A percentile compares a stretch with the other conserved stretches of the same genome.
phyloP scores from a whole-genome alignment of 1,284 basidiomycete species.

The Moesziomyces sp. region DNA sequence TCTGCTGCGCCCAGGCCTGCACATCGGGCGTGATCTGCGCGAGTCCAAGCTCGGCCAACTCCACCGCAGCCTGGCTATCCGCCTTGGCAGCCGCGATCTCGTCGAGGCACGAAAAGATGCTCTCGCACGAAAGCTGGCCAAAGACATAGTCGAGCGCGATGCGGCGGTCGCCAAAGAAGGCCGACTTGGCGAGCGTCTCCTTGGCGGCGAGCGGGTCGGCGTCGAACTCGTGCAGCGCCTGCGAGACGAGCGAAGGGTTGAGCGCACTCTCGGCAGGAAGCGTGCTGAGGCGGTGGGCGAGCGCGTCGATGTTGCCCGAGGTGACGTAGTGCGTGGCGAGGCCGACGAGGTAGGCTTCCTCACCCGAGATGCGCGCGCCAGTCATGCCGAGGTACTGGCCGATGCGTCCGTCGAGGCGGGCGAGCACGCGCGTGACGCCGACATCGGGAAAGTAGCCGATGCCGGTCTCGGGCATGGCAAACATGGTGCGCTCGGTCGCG shows the following conservation, averaged over 20 bases:
- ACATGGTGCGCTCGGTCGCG: slow-evolving; percentile 87
- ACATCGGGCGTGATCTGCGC: slow-evolving; percentile 33
- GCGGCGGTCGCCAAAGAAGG: slow-evolving; percentile 58
- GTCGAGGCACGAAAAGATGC: slow-evolving; percentile 51
- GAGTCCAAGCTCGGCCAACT: slow-evolving; percentile 44
- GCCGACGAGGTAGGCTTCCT: slow-evolving; percentile 62
- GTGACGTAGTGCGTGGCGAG: slow-evolving; percentile 64
- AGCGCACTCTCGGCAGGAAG: slow-evolving; percentile 48
- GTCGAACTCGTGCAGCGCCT: slow-evolving; percentile 54
- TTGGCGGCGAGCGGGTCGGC: slow-evolving; percentile 49
- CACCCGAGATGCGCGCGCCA: slow-evolving; percentile 69
- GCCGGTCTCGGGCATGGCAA: slow-evolving; percentile 82
- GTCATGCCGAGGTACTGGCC: slow-evolving; percentile 96
- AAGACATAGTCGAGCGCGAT: slow-evolving; percentile 64
- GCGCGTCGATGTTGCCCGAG: slow-evolving; percentile 44
- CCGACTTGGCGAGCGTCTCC: slow-evolving; percentile 41
- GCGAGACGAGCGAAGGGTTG: slow-evolving; percentile 39
- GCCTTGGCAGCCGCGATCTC: slow-evolving; percentile 33
- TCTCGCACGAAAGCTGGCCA: slow-evolving; percentile 57
- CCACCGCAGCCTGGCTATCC: slow-evolving; percentile 44
- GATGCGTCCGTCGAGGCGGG: slow-evolving; percentile 87
- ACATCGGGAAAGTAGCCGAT: slow-evolving; percentile 79
- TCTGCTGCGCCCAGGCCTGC: slow-evolving; percentile 51
- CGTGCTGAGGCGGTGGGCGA: slow-evolving; percentile 52
- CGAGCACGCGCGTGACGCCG: slow-evolving; percentile 88